Base-by-base conservation (phyloP, 768 basidiomycete genomes). In the Russula foetens region DNA sequence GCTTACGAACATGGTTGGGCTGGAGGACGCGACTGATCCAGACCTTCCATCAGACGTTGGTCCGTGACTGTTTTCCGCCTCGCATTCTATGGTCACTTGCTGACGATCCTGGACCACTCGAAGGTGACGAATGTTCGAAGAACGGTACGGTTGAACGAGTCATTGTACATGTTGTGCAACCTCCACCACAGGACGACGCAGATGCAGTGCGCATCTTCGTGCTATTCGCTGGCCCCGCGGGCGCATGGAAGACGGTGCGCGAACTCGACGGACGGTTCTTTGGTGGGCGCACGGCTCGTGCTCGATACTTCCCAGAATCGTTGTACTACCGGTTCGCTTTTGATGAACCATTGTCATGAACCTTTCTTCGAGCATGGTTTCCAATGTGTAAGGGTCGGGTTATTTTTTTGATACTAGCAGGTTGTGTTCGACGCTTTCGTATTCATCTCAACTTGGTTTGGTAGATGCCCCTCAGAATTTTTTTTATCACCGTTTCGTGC, bases 161-260 rank as follows among this genome's bases (percentile, higher is more conserved):
- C 12, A 74, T 94, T 26, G 81, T 97, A 1, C 94, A 98, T 66
- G 74, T 83, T 41, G 81, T 89, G 47, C 77, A 85, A 44, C 90
- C 92, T 2, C 75, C 81, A 2, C 82, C 91, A 0, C 63, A 72
- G 3, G 78, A 86, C 50, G 77, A 83, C 2, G 84, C 85, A n/a
- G 88, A 92, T n/a, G 84, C 86, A 1, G 88, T 97, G 4, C 85
- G 94, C 53, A 86, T 98, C 56, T 98, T 97, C 69, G 88, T 98
- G 17, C 75, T 90, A 54, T 98, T 96, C 68, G 84, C 85, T 0
- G 96, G 95, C 1, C 90, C 91, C 5, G 94, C 82, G 0, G 96
- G 92, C 12, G 96, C 95, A 7, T 98, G 94, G 95, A 92, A 92
- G 73, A 94, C 92, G 0, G 91, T 95, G 2, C 83, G 92, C 50